Base-by-base conservation (phyloP, 169 alveolate genomes). In the Cytauxzoon felis region DNA sequence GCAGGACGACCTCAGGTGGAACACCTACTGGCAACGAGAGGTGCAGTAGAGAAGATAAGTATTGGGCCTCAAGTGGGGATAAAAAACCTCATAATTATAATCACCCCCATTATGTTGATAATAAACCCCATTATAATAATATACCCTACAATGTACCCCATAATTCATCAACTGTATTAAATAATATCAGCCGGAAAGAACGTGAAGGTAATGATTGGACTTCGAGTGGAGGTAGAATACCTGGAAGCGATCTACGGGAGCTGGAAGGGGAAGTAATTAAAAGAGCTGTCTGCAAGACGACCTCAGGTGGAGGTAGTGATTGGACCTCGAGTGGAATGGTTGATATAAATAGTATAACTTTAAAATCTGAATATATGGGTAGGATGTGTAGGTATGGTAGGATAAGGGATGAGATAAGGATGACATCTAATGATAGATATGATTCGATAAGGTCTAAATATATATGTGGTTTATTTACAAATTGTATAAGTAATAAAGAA, bases 51-150 rank as follows among this genome's bases (percentile, higher is more conserved):
- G 27, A 57, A 19, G 70, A 60, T 18, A 29, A 40, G 13, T 13
- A 38, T 13, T 13, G 13, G 13, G n/a, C 13, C 13, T 38, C 45
- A 13, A 38, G n/a, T 13, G 45, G 13, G 45, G 13, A 13, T 38
- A 19, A 3, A 42, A 50, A 50, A 61, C 41, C 18, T 8, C 73
- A 62, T 30, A 61, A 62, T 30, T 63, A 62, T 21, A 50, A 62
- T 23, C 78, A 66, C 58, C 33, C 43, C 58, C 68, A 66, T 59
- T 62, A 53, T 27, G 5, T 8, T 30, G 68, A 56, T 19, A 1
- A 16, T 13, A 57, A 66, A 29, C 11, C 41, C 0, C 2, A 56
- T 42, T 66, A 68, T 34, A 19, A 16, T 8, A 66, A 66, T 41
- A 58, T n/a, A n/a, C n/a, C n/a, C n/a, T n/a, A n/a, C n/a, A n/a